Evolutionary conservation across 2,329 filamentous ascomycete species (phyloP).

Genomic region (Fusarium humuli): DNA sequence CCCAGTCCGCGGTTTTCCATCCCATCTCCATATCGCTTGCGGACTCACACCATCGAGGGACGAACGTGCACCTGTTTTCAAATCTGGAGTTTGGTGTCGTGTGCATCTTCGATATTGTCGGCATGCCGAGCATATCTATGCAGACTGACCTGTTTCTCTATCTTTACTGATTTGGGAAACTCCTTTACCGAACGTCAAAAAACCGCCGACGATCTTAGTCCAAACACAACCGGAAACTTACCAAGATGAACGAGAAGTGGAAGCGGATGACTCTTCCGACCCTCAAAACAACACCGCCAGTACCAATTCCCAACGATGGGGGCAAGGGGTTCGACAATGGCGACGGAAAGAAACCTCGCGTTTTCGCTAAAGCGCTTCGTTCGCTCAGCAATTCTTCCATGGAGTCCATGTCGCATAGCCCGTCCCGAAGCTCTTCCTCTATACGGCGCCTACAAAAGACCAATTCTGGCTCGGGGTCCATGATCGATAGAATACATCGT

Average conservation of each 20-base stretch:
- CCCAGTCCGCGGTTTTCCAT: slow-evolving; percentile 21
- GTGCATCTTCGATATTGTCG: slow-evolving; percentile 21
- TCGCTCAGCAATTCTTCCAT: slow-evolving; percentile 56
- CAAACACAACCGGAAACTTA: slow-evolving; percentile 2
- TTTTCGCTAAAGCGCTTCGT: slow-evolving; percentile 53
- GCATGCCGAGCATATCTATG: slow-evolving; percentile 37
- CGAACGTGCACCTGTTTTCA: slow-evolving; percentile 28
- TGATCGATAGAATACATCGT: slow-evolving; percentile 57
- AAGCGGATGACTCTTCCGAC: slow-evolving; percentile 51
- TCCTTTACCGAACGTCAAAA: slow-evolving; percentile 9
- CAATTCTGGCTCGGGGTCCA: slow-evolving; percentile 54
- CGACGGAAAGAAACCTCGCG: slow-evolving; percentile 52
- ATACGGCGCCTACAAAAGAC: slow-evolving; percentile 54
- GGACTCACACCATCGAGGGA: slow-evolving; percentile 1
- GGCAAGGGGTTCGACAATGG: slow-evolving; percentile 39
- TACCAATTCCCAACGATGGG: slow-evolving; percentile 35
- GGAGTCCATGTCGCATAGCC: slow-evolving; percentile 52
- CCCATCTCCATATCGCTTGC: slow-evolving; percentile 11
- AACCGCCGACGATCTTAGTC: not conserved
- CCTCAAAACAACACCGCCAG: slow-evolving; percentile 43
- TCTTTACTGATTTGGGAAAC: slow-evolving; percentile 15
- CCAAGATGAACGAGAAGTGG: slow-evolving; percentile 52
- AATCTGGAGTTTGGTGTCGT: slow-evolving; percentile 22
- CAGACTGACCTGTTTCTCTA: slow-evolving; percentile 21
- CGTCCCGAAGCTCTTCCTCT: slow-evolving; percentile 50